Evolutionary conservation across 108 stramenopile genomes (phyloP).

Genomic region (Skeletonema marinoi): DNA sequence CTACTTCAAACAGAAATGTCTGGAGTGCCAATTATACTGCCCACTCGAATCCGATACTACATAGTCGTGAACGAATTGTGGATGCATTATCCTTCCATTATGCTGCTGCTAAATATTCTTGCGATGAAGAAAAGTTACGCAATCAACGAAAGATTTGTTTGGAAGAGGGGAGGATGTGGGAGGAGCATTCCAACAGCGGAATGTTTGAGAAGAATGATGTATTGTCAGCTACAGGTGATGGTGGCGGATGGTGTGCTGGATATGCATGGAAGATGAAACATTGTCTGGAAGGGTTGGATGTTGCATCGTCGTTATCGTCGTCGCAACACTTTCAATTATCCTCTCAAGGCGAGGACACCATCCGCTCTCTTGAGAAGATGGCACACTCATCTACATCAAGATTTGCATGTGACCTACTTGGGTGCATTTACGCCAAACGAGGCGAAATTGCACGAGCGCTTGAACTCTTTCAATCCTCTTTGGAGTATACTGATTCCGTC

Average conservation of each 20-base stretch:
- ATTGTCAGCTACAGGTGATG: background rate
- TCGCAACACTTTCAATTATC: background rate
- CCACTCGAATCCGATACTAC: constrained; percentile 20
- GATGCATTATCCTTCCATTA: constrained; percentile 43
- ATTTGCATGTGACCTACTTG: constrained; percentile 34
- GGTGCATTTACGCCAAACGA: constrained; percentile 36
- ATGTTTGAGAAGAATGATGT: background rate
- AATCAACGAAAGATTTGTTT: constrained; percentile 24
- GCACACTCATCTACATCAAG: constrained; percentile 33
- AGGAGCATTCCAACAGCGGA: background rate
- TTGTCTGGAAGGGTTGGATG: constrained; percentile 35
- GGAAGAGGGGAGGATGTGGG: constrained; percentile 34
- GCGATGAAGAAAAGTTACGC: constrained; percentile 1
- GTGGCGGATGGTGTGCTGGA: constrained; percentile 8
- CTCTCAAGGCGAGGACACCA: background rate
- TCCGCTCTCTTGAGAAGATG: constrained; percentile 19
- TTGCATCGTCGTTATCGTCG: background rate
- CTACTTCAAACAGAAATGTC: background rate
- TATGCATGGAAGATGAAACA: constrained; percentile 43
- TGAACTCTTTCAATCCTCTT: constrained; percentile 30
- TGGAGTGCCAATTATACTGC: constrained; percentile 17
- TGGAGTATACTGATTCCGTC: constrained; percentile 12
- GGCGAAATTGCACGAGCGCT: constrained; percentile 29
- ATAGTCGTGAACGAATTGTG: constrained; percentile 33
- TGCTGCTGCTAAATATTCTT: constrained; percentile 2